Evolutionary conservation across 2,329 filamentous ascomycete species (phyloP).

Genomic region (Exophiala oligosperma): DNA sequence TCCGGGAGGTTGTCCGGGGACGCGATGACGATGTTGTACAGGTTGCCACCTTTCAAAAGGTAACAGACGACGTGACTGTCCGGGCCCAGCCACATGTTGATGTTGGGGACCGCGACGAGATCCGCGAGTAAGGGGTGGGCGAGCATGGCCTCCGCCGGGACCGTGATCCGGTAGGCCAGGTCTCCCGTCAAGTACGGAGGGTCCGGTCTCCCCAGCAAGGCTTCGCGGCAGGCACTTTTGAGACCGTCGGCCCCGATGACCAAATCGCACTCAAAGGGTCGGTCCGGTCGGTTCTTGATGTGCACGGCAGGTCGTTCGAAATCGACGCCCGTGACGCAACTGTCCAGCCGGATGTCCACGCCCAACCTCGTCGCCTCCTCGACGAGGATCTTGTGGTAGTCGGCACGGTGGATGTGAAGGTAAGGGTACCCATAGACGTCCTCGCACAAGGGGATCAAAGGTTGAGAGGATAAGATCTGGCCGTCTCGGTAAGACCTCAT

Average conservation of each 20-base stretch:
- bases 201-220: slow-evolving; percentile 44
- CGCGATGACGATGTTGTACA: slow-evolving; percentile 51
- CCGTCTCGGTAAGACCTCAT: slow-evolving; percentile 36
- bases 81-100: slow-evolving; percentile 58
- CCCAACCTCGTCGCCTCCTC: slow-evolving; percentile 42
- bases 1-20: slow-evolving; percentile 48
- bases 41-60: slow-evolving; percentile 43
- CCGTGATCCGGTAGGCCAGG: slow-evolving; percentile 56
- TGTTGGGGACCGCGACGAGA: slow-evolving; percentile 48
- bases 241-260: slow-evolving; percentile 53
- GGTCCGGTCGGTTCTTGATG: slow-evolving; percentile 35
- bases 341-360: slow-evolving; percentile 36
- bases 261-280: slow-evolving; percentile 40
- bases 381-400: slow-evolving; percentile 48
- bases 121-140: slow-evolving; percentile 48
- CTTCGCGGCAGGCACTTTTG: slow-evolving; percentile 45
- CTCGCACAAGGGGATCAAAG: slow-evolving; percentile 28
- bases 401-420: slow-evolving; percentile 52
- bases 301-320: slow-evolving; percentile 32
- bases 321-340: slow-evolving; percentile 30
- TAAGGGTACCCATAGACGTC: slow-evolving; percentile 41
- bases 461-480: slow-evolving; percentile 39
- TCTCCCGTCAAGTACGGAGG: slow-evolving; percentile 56
- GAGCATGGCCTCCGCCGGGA: slow-evolving; percentile 50
- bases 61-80: slow-evolving; percentile 53